phyloP scores from a whole-genome alignment of 768 basidiomycete species.

The Leucocoprinus birnbaumii region DNA sequence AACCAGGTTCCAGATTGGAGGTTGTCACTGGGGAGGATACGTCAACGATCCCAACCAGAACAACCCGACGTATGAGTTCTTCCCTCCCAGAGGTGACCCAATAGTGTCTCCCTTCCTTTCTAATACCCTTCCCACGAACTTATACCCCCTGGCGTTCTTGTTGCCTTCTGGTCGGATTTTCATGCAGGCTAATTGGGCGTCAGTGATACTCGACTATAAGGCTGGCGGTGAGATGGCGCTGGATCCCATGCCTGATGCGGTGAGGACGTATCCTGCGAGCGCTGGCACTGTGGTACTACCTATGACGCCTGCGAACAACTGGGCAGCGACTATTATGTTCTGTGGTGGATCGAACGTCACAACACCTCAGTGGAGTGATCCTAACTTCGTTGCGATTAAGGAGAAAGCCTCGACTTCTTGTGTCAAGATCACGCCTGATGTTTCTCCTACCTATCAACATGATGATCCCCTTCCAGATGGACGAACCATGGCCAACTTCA shows the following conservation, averaged over 20 bases:
- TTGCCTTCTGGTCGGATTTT: slow-evolving; percentile 62
- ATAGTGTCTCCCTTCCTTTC: slow-evolving; percentile 63
- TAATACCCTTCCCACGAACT: slow-evolving; percentile 68
- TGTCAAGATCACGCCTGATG: slow-evolving; percentile 74
- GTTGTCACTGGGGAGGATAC: slow-evolving; percentile 61
- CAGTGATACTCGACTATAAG: slow-evolving; percentile 61
- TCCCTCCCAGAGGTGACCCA: slow-evolving; percentile 53
- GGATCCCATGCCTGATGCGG: slow-evolving; percentile 61
- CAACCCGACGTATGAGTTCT: slow-evolving; percentile 81
- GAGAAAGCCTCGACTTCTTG: slow-evolving; percentile 68
- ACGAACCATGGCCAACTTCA: slow-evolving; percentile 70
- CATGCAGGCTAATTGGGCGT: slow-evolving; percentile 60
- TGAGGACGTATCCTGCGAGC: slow-evolving; percentile 72
- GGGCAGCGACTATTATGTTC: slow-evolving; percentile 77
- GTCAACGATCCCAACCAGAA: slow-evolving; percentile 65
- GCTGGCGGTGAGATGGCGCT: slow-evolving; percentile 53
- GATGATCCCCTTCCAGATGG: slow-evolving; percentile 66
- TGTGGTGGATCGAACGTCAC: slow-evolving; percentile 74
- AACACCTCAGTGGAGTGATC: slow-evolving; percentile 19
- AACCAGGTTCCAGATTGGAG: slow-evolving; percentile 42
- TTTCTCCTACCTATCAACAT: slow-evolving; percentile 49
- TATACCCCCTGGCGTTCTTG: slow-evolving; percentile 72
- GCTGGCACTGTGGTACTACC: slow-evolving; percentile 77
- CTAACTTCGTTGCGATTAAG: slow-evolving; percentile 44
- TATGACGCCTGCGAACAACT: slow-evolving; percentile 77